phyloP scores from a whole-genome alignment of 108 stramenopile genomes.

The Cylindrotheca fusiformis region DNA sequence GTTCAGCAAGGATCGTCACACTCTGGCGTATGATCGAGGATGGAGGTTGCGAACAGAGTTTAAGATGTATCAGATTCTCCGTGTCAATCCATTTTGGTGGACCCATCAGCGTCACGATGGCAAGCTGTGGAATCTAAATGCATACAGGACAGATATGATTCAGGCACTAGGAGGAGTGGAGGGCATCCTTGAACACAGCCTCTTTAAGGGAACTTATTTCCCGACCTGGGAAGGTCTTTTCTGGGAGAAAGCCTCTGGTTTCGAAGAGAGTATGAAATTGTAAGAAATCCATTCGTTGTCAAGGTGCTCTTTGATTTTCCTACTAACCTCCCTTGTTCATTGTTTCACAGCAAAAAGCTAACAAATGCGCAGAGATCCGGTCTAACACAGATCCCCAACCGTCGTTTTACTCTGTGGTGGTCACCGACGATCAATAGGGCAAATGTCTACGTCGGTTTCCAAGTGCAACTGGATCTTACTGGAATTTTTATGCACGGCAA shows the following conservation, averaged over 20 bases:
- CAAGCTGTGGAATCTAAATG: slow-evolving; percentile 99
- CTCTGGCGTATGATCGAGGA: slow-evolving; percentile 96
- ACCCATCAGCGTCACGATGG: slow-evolving; percentile 99
- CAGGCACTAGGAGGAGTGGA: slow-evolving; percentile 99
- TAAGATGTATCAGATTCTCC: slow-evolving; percentile 95
- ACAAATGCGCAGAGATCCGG: slow-evolving; percentile 98
- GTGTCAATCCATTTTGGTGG: slow-evolving; percentile 99
- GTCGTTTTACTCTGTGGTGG: slow-evolving; percentile 99
- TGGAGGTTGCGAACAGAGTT: slow-evolving; percentile 98
- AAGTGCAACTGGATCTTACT: slow-evolving; percentile 98
- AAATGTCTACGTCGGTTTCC: slow-evolving; percentile 99
- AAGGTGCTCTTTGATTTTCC: background rate
- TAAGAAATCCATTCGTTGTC: slow-evolving; percentile 6
- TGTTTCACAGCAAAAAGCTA: slow-evolving; percentile 80
- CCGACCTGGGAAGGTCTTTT: slow-evolving; percentile 99
- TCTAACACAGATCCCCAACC: slow-evolving; percentile 99
- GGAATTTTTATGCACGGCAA: slow-evolving; percentile 99
- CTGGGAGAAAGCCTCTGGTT: slow-evolving; percentile 99
- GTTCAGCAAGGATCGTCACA: slow-evolving; percentile 96
- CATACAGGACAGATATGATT: slow-evolving; percentile 99
- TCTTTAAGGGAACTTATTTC: slow-evolving; percentile 99
- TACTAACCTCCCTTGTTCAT: background rate
- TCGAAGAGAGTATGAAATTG: slow-evolving; percentile 98
- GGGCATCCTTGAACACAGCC: slow-evolving; percentile 98
- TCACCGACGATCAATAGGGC: slow-evolving; percentile 99